Base-by-base conservation (phyloP, 495 filamentous ascomycete species). In the Astrocystis sublimbata region DNA sequence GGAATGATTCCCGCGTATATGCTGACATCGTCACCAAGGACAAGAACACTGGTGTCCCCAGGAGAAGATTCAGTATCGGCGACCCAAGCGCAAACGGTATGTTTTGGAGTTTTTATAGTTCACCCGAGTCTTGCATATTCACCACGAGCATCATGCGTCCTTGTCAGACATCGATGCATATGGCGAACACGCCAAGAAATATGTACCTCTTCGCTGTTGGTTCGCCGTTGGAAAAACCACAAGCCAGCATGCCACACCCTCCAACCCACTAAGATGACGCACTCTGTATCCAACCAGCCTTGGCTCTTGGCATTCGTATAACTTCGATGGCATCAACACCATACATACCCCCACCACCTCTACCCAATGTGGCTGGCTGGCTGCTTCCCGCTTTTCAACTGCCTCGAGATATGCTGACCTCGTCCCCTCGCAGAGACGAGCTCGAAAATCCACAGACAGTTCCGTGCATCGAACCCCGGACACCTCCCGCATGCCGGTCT, bases 401-500 rank as follows among this genome's bases (percentile, higher is more conserved):
- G 38, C 35, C 24, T 33, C n/a, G 6, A n/a, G 42, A 55, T 46
- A 36, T 62, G 56, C 67, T 75, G 31, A 76, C 64, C 10, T 49
- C 45, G 21, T 51, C 8, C 60, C 68, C 65, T 61, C 60, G 51
- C 71, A 89, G 92, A 96, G 80, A 79, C 84, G 64, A 82, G 79
- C 60, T 94, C 90, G 66, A 88, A 89, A 73, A 89, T 92, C 65
- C 92, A 96, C 73, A 83, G 86, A 47, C 88, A 94, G 72, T 96
- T 96, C 78, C 88, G 92, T 61, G 81, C 83, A 69, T 89, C 90
- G 53, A 91, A 96, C 76, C 90, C 92, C 74, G 92, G 92, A 58
- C 92, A 94, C 79, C 86, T 88, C 62, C 88, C 92, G 38, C 92
- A 97, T 75, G 92, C 92, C 42, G 92, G 92, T 65, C 86, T 97